Percentiles rank a stretch among this genome's conserved stretches.
phyloP scores from a whole-genome alignment of 306 rosid genomes.

The Quercus bicolor region DNA sequence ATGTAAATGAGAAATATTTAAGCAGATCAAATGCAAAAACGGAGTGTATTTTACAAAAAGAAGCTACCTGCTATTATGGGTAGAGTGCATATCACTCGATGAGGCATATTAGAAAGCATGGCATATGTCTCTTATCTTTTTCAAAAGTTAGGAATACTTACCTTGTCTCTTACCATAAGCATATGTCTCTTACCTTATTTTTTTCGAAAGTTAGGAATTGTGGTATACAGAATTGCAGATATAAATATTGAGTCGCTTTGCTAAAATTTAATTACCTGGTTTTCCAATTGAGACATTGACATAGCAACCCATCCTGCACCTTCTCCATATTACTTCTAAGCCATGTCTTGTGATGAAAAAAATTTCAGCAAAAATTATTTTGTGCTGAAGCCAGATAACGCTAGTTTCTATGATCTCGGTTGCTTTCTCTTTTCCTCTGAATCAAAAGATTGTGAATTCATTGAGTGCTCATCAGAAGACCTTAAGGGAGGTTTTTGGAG shows the following conservation, averaged over 20 bases:
- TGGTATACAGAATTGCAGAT: background rate
- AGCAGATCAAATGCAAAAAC: background rate
- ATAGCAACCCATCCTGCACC: background rate
- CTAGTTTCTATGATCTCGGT: constrained; percentile 11
- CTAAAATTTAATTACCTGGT: background rate
- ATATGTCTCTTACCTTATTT: background rate
- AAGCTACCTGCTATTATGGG: constrained; percentile 40
- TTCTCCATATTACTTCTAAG: background rate
- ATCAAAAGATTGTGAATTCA: constrained; percentile 2
- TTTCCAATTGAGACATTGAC: background rate
- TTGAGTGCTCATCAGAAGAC: constrained; percentile 8
- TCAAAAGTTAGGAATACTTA: background rate
- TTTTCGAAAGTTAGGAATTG: background rate
- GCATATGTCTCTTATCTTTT: constrained; percentile 24
- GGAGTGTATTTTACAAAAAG: constrained; percentile 15
- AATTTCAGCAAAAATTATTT: constrained; percentile 6
- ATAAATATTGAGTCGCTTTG: background rate
- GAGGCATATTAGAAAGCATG: constrained; percentile 57
- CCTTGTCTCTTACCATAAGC: no score
- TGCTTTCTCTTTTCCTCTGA: constrained; percentile 20
- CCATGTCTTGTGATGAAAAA: constrained; percentile 2
- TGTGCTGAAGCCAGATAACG: constrained; percentile 28
- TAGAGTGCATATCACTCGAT: constrained; percentile 21
- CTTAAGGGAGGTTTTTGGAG: constrained; percentile 15
- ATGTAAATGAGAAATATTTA: background rate